A percentile compares a stretch with the other conserved stretches of the same genome.
These are phyloP conservation scores for Trichoderma harzianum DNA, from an alignment of 2,329 filamentous ascomycete species.

Conservation along the genomic window DNA sequence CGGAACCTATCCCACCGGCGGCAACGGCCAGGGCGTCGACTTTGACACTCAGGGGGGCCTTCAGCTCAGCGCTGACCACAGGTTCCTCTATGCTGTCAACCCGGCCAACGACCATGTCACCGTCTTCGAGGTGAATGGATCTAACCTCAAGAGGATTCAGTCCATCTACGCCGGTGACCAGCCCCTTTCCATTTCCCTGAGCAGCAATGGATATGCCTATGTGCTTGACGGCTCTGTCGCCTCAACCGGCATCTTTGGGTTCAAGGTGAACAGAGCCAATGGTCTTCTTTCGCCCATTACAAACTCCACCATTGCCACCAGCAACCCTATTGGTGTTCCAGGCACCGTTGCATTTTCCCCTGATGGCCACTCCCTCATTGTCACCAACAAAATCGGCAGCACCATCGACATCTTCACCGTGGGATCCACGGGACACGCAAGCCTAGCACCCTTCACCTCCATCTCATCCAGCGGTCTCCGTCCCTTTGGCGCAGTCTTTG, in stretches of 20 bases:
- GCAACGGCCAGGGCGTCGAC: conserved; percentile 61
- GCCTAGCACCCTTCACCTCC: conserved; percentile 12
- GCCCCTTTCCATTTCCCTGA: conserved; percentile 23
- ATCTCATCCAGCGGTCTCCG: conserved; percentile 20
- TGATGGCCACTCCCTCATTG: conserved; percentile 21
- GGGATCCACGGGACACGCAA: conserved; percentile 19
- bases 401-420: conserved; percentile 23
- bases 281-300: conserved; percentile 22
- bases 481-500: conserved; percentile 20
- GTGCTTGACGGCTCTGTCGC: conserved; percentile 23
- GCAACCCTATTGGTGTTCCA: conserved; percentile 23
- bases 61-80: conserved; percentile 35
- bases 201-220: conserved; percentile 23
- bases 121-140: conserved; percentile 21
- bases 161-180: conserved; percentile 24
- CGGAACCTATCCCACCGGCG: conserved; percentile 21
- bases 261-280: conserved; percentile 18
- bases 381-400: conserved; percentile 25
- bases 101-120: conserved; percentile 22
- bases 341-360: conserved; percentile 22
- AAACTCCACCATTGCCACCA: conserved; percentile 23
- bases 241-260: conserved; percentile 24
- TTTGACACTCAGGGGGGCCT: conserved; percentile 79
- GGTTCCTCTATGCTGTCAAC: conserved; percentile 24
- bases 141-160: conserved; percentile 21